Evolutionary conservation across 2,329 filamentous ascomycete genomes (phyloP).

Genomic region (Raffaelea arxii): DNA sequence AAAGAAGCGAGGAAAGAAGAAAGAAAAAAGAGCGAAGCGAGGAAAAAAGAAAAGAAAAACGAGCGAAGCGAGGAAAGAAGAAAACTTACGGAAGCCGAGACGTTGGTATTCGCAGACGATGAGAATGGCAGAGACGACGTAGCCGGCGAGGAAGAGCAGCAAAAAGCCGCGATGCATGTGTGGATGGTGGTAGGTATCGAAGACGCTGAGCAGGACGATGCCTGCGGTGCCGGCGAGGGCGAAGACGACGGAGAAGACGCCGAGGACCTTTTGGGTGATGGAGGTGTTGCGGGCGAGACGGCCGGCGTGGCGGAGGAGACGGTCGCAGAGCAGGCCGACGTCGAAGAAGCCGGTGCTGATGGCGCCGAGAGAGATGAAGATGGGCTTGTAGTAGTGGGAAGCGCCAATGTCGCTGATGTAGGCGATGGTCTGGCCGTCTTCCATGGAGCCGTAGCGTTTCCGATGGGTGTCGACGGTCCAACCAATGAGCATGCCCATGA

Average conservation of each 20-base stretch:
- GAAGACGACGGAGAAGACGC: slow-evolving; percentile 50
- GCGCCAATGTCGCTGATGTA: slow-evolving; percentile 61
- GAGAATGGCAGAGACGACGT: slow-evolving; percentile 76
- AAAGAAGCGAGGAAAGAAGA: not conserved
- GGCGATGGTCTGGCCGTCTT: slow-evolving; percentile 46
- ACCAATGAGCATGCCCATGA: slow-evolving; percentile 60
- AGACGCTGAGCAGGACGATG: slow-evolving; percentile 74
- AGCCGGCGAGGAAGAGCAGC: slow-evolving; percentile 74
- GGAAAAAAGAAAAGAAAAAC: not conserved
- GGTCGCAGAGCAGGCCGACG: slow-evolving; percentile 68
- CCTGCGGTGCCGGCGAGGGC: slow-evolving; percentile 69
- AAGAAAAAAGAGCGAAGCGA: not conserved
- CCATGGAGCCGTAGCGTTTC: slow-evolving; percentile 54
- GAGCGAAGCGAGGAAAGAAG: not conserved
- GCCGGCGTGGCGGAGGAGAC: slow-evolving; percentile 74
- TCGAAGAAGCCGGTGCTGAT: slow-evolving; percentile 74
- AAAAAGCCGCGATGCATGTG: slow-evolving; percentile 67
- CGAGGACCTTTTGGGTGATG: slow-evolving; percentile 51
- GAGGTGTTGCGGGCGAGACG: slow-evolving; percentile 67
- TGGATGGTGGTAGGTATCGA: slow-evolving; percentile 66
- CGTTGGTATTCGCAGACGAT: slow-evolving; percentile 86
- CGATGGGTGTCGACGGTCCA: slow-evolving; percentile 51
- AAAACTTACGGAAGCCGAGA: slow-evolving; percentile 56
- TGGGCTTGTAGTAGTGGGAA: slow-evolving; percentile 54
- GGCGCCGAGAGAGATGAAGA: slow-evolving; percentile 65